phyloP scores from a whole-genome alignment of 169 alveolate genomes.

The Eimeria maxima region DNA sequence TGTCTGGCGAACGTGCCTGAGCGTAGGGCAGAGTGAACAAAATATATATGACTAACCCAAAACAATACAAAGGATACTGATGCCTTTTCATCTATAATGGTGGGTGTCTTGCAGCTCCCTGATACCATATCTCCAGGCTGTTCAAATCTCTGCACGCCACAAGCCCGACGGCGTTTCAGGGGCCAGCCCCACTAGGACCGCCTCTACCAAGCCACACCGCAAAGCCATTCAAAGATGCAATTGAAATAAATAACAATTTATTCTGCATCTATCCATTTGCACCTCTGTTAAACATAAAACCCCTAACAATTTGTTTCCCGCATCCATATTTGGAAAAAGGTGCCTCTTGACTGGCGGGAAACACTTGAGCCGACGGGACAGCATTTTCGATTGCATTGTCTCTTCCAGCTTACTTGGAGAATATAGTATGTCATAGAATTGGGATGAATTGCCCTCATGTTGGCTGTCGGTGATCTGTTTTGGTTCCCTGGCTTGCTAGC shows the following conservation, averaged over 20 bases:
- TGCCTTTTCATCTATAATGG: not conserved
- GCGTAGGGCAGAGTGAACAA: not conserved
- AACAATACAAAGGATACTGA: not conserved
- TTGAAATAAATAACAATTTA: not conserved
- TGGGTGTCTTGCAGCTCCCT: not conserved
- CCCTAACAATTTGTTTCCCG: not conserved
- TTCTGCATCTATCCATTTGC: not conserved
- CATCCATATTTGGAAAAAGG: not conserved
- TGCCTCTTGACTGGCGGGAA: not conserved
- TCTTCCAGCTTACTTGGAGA: not conserved
- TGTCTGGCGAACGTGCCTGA: conserved; percentile 45
- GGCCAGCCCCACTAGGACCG: conserved; percentile 70
- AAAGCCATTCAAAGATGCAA: not conserved
- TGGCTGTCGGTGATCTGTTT: not conserved
- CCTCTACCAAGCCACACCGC: not conserved
- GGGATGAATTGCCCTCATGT: not conserved
- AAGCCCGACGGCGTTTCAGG: conserved; percentile 8
- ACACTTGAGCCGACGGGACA: not conserved
- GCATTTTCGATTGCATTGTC: conserved; percentile 9
- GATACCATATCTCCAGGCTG: not conserved
- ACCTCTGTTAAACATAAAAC: not conserved
- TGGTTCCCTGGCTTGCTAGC: not conserved
- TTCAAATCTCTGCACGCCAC: not conserved
- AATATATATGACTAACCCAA: not conserved
- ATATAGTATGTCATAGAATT: not conserved